Evolutionary conservation across 2,329 filamentous ascomycete genomes (phyloP), one percentile per base, ranked within the genome.

Genomic region (Coniochaeta sp.): DNA sequence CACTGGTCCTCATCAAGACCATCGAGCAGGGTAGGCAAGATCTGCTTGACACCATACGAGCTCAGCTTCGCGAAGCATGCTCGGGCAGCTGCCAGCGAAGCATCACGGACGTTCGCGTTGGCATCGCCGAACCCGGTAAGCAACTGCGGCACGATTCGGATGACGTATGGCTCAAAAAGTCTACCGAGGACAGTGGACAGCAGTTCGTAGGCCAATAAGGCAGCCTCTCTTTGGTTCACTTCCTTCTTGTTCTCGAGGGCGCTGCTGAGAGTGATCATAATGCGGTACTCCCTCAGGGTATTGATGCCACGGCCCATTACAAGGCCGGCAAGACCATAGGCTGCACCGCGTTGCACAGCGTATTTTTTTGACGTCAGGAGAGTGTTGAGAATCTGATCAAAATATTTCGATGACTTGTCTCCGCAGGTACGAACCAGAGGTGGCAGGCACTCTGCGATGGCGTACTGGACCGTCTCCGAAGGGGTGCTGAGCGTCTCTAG

Each of bases 191-290:
- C 82, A 6, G 86, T 83, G 0, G 94, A 90, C 14, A 99, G 73
- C 3, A 99, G 80, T 68, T 99, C 95, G 64, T 94, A 96, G 0
- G 90, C 91, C 51, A 99, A 74, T 58, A 96, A 81, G 9, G 90
- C 87, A 30, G 91, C 91, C 69, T 96, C 91, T 50, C 95, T 81
- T 65, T 95, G 87, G 63, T 92, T 87, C 6, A 85, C 71, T 55
- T 96, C 92, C 65, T 95, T 97, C 71, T 95, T 97, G 69, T 96
- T 95, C 62, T 97, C 95, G n/a, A 86, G 79, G 4, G 90, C 91
- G 26, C 83, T 83, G 60, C 82, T 87, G 42, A 99, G 80, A 3
- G 84, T 86, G 28, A 87, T 83, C 74, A 97, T 81, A 56, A 99
- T 87, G 27, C 91, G 86, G 67, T 87, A 91, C 60, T 97, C 91